phyloP scores from a whole-genome alignment of 2,329 filamentous ascomycete species.

The Clonostachys chloroleuca region DNA sequence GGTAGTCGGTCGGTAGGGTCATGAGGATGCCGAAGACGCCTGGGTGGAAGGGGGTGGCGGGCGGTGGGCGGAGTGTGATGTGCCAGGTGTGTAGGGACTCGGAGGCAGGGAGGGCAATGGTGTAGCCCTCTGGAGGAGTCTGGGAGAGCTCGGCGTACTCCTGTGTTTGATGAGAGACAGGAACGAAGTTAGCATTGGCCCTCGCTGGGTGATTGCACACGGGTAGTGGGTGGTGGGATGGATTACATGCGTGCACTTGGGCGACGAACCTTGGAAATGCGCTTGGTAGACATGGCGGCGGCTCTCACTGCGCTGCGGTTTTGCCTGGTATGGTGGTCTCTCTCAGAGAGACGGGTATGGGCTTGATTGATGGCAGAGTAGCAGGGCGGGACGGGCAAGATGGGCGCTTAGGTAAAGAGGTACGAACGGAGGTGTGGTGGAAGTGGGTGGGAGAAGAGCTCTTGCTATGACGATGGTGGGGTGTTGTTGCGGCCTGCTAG shows the following conservation, averaged over 20 bases:
- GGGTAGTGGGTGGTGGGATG: neutral
- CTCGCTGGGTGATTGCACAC: neutral
- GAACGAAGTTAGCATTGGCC: neutral
- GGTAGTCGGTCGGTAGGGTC: slow-evolving; percentile 74
- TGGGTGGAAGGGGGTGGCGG: slow-evolving; percentile 46
- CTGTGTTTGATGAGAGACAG: slow-evolving; percentile 26
- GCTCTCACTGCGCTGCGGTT: too few species aligned
- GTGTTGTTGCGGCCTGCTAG: too few species aligned
- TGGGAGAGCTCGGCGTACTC: slow-evolving; percentile 47
- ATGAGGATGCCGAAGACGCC: slow-evolving; percentile 73
- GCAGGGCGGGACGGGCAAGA: neutral
- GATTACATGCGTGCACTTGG: slow-evolving; percentile 21
- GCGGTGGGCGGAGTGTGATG: slow-evolving; percentile 39
- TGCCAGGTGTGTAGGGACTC: slow-evolving; percentile 48
- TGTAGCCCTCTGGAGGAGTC: slow-evolving; percentile 40
- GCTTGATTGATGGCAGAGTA: neutral
- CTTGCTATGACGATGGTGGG: slow-evolving; percentile 1
- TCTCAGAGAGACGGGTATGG: neutral
- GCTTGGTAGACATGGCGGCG: slow-evolving; percentile 33
- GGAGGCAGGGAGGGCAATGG: slow-evolving; percentile 38
- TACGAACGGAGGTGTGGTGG: neutral
- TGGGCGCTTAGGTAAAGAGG: neutral
- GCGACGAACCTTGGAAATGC: slow-evolving; percentile 38
- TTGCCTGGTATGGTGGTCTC: neutral
- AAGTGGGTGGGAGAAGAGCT: neutral